Conservation (phyloP, 495 filamentous ascomycete genomes). For the Oleoguttula mirabilis region DNA sequence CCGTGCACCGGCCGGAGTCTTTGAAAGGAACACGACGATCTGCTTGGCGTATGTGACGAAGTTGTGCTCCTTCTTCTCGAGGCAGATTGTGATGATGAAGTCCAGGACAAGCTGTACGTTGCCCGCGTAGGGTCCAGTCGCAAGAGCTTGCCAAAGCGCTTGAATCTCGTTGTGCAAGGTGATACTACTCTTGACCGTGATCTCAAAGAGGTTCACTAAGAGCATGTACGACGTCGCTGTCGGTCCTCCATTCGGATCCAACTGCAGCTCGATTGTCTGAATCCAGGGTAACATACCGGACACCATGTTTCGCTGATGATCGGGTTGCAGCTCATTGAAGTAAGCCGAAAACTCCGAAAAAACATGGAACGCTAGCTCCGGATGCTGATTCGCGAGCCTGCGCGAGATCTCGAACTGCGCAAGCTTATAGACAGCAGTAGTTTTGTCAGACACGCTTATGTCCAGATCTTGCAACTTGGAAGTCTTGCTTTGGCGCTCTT, state of each 20-base stretch:
- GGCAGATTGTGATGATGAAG: slow-evolving; percentile 85
- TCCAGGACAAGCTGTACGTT: slow-evolving; percentile 91
- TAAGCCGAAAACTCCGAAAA: slow-evolving; percentile 89
- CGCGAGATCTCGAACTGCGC: slow-evolving; percentile 96
- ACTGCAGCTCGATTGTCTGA: slow-evolving; percentile 79
- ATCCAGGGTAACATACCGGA: slow-evolving; percentile 94
- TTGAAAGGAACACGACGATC: slow-evolving; percentile 88
- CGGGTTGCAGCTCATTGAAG: slow-evolving; percentile 70
- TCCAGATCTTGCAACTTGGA: slow-evolving; percentile 94
- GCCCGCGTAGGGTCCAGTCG: slow-evolving; percentile 84
- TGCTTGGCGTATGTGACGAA: slow-evolving; percentile 97
- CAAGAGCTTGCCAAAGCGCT: slow-evolving; percentile 91
- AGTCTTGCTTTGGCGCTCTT: slow-evolving; percentile 61
- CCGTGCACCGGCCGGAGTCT: slow-evolving; percentile 78
- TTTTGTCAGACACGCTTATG: slow-evolving; percentile 96
- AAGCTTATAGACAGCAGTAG: slow-evolving; percentile 91
- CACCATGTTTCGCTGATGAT: slow-evolving; percentile 83
- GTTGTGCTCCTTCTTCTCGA: slow-evolving; percentile 90
- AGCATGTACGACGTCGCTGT: slow-evolving; percentile 89
- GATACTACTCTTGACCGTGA: slow-evolving; percentile 82
- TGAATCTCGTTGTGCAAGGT: slow-evolving; percentile 92
- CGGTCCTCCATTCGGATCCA: slow-evolving; percentile 89
- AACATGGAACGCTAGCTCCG: slow-evolving; percentile 78
- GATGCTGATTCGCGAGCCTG: slow-evolving; percentile 72
- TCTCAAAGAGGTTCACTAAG: slow-evolving; percentile 88